Evolutionary conservation across 257 asterid genomes (phyloP).

Genomic region (Gentiana dahurica): DNA sequence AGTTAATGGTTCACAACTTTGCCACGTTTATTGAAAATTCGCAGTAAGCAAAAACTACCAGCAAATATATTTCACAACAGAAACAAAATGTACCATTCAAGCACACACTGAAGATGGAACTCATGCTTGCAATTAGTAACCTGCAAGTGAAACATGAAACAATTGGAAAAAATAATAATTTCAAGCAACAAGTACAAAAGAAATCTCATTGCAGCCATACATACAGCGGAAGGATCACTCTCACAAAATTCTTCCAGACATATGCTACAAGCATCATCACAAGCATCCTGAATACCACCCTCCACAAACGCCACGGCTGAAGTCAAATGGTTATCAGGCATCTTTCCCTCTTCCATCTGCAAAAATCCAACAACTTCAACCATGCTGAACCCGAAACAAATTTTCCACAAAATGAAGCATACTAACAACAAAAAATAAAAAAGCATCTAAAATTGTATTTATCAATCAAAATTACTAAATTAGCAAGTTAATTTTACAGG

Average conservation of each 20-base stretch:
- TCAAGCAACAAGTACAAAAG: too few species aligned
- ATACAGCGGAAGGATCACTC: slow-evolving; percentile 69
- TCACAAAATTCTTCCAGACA: slow-evolving; percentile 82
- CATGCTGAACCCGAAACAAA: neutral
- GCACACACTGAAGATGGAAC: slow-evolving; percentile 87
- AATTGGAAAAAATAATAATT: too few species aligned
- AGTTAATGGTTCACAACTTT: too few species aligned
- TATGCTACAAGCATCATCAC: slow-evolving; percentile 92
- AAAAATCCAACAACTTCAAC: slow-evolving; percentile 14
- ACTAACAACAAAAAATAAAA: neutral
- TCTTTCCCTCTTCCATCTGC: slow-evolving; percentile 70
- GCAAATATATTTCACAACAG: neutral
- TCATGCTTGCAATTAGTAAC: slow-evolving; percentile 86
- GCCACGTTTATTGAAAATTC: too few species aligned
- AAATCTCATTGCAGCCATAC: slow-evolving; percentile 6
- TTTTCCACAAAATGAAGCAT: neutral
- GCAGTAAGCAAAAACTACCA: too few species aligned
- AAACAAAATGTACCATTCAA: slow-evolving; percentile 50
- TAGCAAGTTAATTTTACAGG: too few species aligned
- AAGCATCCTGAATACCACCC: slow-evolving; percentile 87
- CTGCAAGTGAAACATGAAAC: slow-evolving; percentile 23
- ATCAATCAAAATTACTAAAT: too few species aligned
- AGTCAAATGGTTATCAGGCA: slow-evolving; percentile 52
- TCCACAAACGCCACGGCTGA: slow-evolving; percentile 93
- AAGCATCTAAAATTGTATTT: too few species aligned